Evolutionary conservation across 371 early-diverging fungal species (phyloP), one percentile per base, ranked within the genome.

Genomic region (Saksenaea vasiformis): DNA sequence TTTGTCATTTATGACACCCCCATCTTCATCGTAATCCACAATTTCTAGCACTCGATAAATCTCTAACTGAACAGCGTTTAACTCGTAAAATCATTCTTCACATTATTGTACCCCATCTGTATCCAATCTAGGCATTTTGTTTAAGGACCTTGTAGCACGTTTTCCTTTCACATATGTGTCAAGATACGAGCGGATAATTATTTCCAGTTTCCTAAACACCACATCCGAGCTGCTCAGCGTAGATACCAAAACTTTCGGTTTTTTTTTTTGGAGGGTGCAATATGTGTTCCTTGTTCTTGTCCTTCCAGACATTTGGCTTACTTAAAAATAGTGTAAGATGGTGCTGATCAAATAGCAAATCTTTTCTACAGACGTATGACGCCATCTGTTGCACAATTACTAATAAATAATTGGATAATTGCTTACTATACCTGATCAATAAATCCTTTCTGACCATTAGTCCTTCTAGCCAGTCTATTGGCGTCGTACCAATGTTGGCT

Each of bases 401-500:
- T n/a, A n/a, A n/a, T n/a, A n/a, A n/a, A 37, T 37, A 39, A 19
- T 11, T 4, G n/a, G n/a, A n/a, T n/a, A n/a, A n/a, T 37, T 11
- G 15, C 15, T 34, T 10, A 17, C 13, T 9, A 22, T 60, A 27
- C 60, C 28, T 60, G 47, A 31, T 47, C 31, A 17, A 31, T 60
- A 39, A 39, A 60, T 15, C 13, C n/a, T 24, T 15, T 10, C 2
- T 35, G 22, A 31, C 27, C 36, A 17, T 3, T 22, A 34, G 26
- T 60, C 51, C 9, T 35, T 35, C 51, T 47, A 19, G 51, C 41
- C 4, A 51, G 53, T 2, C 34, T 7, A 22, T 60, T 60, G 0
- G 60, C 47, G 34, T 60, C 60, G 2, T 17, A 27, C 17, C 34
- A 19, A 24, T 60, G 60, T 19, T 60, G 60, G 35, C 51, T 17